Evolutionary conservation across 1,139 yeast genomes (phyloP).

Genomic region (Yamadazyma taylorii): DNA sequence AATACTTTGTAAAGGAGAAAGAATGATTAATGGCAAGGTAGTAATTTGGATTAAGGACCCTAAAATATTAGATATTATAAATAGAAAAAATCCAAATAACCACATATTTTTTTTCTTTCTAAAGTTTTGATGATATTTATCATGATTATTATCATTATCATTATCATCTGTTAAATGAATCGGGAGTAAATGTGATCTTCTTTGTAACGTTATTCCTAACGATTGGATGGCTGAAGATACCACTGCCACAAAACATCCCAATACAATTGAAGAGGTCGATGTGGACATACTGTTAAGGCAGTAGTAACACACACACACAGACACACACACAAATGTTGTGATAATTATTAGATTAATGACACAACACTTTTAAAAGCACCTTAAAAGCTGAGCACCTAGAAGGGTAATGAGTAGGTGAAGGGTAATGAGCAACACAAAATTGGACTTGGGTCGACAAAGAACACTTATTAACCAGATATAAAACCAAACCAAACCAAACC

Average conservation of each 20-base stretch:
- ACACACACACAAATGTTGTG: no score
- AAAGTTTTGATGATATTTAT: constrained; percentile 27
- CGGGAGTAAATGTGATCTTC: constrained; percentile 67
- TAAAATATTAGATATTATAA: constrained; percentile 70
- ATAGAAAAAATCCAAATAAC: constrained; percentile 72
- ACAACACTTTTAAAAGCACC: no score
- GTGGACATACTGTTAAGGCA: no score
- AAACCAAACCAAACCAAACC: no score
- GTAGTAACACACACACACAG: no score
- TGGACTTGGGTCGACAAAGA: no score
- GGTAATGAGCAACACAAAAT: no score
- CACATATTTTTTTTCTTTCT: constrained; percentile 62
- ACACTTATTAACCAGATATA: no score
- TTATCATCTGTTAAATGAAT: constrained; percentile 10
- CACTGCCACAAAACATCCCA: constrained; percentile 76
- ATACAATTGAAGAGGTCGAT: constrained; percentile 24
- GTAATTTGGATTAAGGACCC: constrained; percentile 86
- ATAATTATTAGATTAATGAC: no score
- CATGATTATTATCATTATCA: constrained; percentile 18
- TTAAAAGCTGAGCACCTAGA: no score
- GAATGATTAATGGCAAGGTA: constrained; percentile 75
- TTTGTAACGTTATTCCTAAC: constrained; percentile 77
- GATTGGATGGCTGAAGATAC: constrained; percentile 81
- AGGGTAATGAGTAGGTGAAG: no score
- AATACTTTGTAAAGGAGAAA: constrained; percentile 83